phyloP scores from a whole-genome alignment of 768 basidiomycete species.

The Boletus rubescentipes region DNA sequence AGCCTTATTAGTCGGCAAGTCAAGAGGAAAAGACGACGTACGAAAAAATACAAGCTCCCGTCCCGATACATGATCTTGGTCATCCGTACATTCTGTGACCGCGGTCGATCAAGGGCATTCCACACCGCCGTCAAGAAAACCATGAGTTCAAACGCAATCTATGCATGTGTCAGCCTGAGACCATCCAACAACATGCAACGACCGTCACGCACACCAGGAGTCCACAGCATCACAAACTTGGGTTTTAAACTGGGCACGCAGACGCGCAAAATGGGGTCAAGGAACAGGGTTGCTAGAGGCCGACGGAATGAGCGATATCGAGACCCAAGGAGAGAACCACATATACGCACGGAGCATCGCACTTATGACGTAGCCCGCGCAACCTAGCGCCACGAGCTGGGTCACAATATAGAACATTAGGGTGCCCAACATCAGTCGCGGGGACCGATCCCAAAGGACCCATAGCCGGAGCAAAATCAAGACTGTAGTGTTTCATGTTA shows the following conservation, averaged over 20 bases:
- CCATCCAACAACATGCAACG: neutral
- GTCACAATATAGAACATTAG: conserved; percentile 31
- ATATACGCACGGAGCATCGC: conserved; percentile 28
- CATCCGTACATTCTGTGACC: conserved; percentile 14
- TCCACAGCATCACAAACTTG: conserved; percentile 26
- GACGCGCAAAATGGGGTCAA: conserved; percentile 11
- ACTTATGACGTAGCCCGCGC: conserved; percentile 26
- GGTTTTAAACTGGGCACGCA: conserved; percentile 24
- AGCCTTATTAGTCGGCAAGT: neutral
- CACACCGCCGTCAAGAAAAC: conserved; percentile 29
- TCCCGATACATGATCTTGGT: conserved; percentile 29
- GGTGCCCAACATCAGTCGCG: conserved; percentile 30
- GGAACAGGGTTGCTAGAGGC: conserved; percentile 16
- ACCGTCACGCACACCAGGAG: conserved; percentile 24
- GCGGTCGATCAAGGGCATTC: conserved; percentile 32
- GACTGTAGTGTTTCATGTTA: conserved; percentile 23
- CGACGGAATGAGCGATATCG: neutral
- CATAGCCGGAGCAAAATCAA: conserved; percentile 41
- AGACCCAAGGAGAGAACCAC: neutral
- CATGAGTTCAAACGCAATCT: conserved; percentile 33
- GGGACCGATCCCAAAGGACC: conserved; percentile 34
- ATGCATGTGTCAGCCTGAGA: neutral
- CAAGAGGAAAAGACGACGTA: conserved; percentile 9
- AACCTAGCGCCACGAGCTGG: conserved; percentile 25
- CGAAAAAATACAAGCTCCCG: conserved; percentile 28